Evolutionary conservation across 768 basidiomycete genomes (phyloP), one percentile per base, ranked within the genome.

Genomic region (Filobasidium wieringae): DNA sequence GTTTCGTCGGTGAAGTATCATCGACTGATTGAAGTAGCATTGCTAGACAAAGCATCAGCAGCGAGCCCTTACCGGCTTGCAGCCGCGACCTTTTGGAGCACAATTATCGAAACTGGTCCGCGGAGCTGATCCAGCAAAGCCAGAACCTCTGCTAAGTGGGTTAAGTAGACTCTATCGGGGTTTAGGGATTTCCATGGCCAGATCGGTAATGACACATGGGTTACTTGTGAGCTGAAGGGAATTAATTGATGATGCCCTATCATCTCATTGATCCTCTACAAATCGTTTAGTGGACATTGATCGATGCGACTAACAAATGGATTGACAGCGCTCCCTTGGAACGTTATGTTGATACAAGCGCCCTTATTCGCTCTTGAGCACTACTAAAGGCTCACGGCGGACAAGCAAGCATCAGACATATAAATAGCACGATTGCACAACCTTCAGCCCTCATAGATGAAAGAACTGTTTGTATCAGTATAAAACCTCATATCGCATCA

Each of bases 171-270:
- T 97, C 63, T 99, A 99, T 72, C 84, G 86, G 60, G 95, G 93
- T 7, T 61, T 75, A 19, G 74, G 74, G 8, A 87, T 99, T 63
- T 93, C 89, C 61, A 92, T 92, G 37, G 72, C 88, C 52, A 82
- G 95, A 53, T 91, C 87, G 65, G 85, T 93, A 67, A 87, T 90
- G 31, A 93, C 90, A 7, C 92, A 95, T 64, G 92, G 92, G 22
- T 77, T 93, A 36, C 77, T 92, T 12, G 59, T 60, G 41, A 47
- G 58, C 40, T 32, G 7, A n/a, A 17, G 17, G 1, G 1, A 11
- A 19, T 4, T 17, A 26, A 30, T 5, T 6, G 32, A 27, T 40
- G 6, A 17, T 17, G 17, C 2, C 3, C 27, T 33, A 14, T 29
- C 29, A 11, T 47, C n/a, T n/a, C n/a, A n/a, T n/a, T 8, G 29